Conservation (phyloP, 2,329 filamentous ascomycete genomes). For the Capronia americana region DNA sequence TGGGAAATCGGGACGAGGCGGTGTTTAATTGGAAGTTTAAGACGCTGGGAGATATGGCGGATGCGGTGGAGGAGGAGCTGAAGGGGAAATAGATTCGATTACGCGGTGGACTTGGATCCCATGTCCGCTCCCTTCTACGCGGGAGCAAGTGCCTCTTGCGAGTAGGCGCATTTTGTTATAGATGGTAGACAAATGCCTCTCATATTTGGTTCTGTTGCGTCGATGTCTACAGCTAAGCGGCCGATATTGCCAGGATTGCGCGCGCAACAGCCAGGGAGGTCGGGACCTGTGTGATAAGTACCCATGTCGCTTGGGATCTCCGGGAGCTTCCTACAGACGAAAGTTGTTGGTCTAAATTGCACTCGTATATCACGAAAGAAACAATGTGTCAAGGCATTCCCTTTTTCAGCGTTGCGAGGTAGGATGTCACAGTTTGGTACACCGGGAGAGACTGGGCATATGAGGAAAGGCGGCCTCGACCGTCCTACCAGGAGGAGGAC, state of each 20-base stretch:
- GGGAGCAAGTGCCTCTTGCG: neutral
- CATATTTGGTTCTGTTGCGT: neutral
- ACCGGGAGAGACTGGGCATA: neutral
- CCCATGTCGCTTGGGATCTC: neutral
- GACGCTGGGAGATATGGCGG: constrained; percentile 66
- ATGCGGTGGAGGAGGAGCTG: constrained; percentile 56
- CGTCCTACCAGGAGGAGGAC: too few relatives aligned
- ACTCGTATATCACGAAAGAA: neutral
- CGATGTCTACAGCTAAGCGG: neutral
- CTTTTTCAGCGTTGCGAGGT: neutral
- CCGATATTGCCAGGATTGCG: neutral
- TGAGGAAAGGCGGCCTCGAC: too few relatives aligned
- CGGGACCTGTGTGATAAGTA: neutral
- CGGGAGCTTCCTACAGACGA: too few relatives aligned
- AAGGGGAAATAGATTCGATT: neutral
- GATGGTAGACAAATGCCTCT: neutral
- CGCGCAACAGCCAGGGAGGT: neutral
- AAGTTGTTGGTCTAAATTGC: neutral
- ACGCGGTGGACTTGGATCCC: neutral
- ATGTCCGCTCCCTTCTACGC: neutral
- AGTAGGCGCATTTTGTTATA: neutral
- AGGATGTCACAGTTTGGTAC: neutral
- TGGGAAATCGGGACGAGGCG: constrained; percentile 59
- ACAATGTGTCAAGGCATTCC: too few relatives aligned
- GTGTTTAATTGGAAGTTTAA: constrained; percentile 53